Conservation (phyloP, 352 stramenopile species). For the Thraustochytrium striatum region DNA sequence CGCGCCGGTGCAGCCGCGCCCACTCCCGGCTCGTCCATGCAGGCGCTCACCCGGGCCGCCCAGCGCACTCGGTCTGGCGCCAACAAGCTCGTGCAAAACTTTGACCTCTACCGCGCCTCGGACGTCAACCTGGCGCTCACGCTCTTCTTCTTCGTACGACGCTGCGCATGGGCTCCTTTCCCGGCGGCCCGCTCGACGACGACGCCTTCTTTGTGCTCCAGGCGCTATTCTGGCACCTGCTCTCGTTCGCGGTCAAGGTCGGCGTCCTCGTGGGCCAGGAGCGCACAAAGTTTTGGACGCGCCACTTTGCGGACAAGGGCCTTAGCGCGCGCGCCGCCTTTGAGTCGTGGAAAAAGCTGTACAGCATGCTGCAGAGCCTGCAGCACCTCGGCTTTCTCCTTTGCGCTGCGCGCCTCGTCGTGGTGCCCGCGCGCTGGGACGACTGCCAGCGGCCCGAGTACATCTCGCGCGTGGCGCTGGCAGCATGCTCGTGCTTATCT, state of each 20-base stretch:
- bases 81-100: constrained; percentile 32
- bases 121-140: constrained; percentile 10
- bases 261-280: constrained; percentile 30
- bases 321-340: background rate
- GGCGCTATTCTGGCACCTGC: background rate
- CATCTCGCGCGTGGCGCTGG: background rate
- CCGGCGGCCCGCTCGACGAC: constrained; percentile 19
- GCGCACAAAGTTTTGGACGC: constrained; percentile 4
- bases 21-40: too few species aligned
- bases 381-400: constrained; percentile 11
- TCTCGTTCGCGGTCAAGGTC: background rate
- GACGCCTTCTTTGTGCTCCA: background rate
- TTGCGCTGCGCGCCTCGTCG: background rate
- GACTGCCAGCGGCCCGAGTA: background rate
- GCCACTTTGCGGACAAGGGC: background rate
- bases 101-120: constrained; percentile 25
- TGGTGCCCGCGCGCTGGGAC: background rate
- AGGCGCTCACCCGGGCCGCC: too few species aligned
- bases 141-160: constrained; percentile 16
- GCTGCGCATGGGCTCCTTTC: constrained; percentile 25
- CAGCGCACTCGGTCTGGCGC: background rate
- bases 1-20: too few species aligned
- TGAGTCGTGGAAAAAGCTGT: constrained; percentile 29
- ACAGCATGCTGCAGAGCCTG: background rate
- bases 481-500: constrained; percentile 7